Percentiles rank a stretch among this genome's conserved stretches.
Evolutionary conservation across 768 basidiomycete species (phyloP).

Genomic region (Chalciporus pseudorubinellus): DNA sequence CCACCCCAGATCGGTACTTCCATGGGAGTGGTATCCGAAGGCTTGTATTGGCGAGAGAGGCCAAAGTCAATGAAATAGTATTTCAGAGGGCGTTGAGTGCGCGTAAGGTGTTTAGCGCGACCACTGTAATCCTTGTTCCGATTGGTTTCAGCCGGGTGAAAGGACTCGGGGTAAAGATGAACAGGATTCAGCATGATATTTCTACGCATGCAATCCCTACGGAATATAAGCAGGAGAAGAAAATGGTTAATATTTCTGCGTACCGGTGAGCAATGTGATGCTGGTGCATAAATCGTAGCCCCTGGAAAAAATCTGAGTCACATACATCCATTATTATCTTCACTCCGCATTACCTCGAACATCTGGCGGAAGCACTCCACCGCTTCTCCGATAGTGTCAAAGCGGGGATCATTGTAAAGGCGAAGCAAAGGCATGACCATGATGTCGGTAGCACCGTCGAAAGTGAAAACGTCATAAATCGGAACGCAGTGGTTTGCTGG

Average conservation of each 20-base stretch:
- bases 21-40: slow-evolving; percentile 23
- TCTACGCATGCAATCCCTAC: slow-evolving; percentile 21
- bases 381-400: slow-evolving; percentile 30
- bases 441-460: neutral
- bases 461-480: slow-evolving; percentile 21
- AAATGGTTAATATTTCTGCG: neutral
- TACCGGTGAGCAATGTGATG: slow-evolving; percentile 14
- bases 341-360: slow-evolving; percentile 30
- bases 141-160: slow-evolving; percentile 17
- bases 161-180: slow-evolving; percentile 22
- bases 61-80: slow-evolving; percentile 29
- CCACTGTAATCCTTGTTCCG: slow-evolving; percentile 16
- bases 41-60: slow-evolving; percentile 28
- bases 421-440: slow-evolving; percentile 38
- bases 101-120: slow-evolving; percentile 22
- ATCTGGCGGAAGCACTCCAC: slow-evolving; percentile 30
- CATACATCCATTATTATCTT: too few relatives aligned
- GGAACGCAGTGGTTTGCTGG: slow-evolving; percentile 33
- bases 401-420: slow-evolving; percentile 19
- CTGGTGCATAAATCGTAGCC: slow-evolving; percentile 22
- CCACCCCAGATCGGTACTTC: slow-evolving; percentile 35
- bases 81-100: slow-evolving; percentile 23
- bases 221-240: neutral
- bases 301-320: slow-evolving; percentile 9
- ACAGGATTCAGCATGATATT: slow-evolving; percentile 35